Evolutionary conservation across 2,329 filamentous ascomycete species (phyloP).

Genomic region (Colletotrichum eremochloae): DNA sequence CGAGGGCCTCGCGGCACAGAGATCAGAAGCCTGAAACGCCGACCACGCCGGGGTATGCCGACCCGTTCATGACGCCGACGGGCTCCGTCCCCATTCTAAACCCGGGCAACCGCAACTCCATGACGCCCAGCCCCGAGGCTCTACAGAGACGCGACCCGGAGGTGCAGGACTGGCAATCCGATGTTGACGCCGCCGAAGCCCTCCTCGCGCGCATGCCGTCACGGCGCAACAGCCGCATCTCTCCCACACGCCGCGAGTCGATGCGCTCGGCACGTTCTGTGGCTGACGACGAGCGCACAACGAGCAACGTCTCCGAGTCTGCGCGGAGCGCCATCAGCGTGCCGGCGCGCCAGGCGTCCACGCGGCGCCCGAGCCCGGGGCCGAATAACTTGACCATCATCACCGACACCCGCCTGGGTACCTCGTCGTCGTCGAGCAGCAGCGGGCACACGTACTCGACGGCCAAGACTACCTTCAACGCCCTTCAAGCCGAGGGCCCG

Average conservation of each 20-base stretch:
- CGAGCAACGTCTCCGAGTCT: slow-evolving; percentile 69
- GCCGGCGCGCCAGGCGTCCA: slow-evolving; percentile 50
- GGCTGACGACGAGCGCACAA: slow-evolving; percentile 65
- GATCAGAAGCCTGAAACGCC: slow-evolving; percentile 49
- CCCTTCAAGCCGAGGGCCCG: slow-evolving; percentile 67
- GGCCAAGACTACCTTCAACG: slow-evolving; percentile 65
- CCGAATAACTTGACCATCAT: slow-evolving; percentile 43
- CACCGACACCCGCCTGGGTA: slow-evolving; percentile 34
- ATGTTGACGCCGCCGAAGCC: slow-evolving; percentile 67
- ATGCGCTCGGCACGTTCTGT: slow-evolving; percentile 50
- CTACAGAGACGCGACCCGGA: slow-evolving; percentile 59
- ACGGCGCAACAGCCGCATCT: slow-evolving; percentile 50
- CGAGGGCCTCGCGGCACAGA: slow-evolving; percentile 12
- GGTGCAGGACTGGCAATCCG: slow-evolving; percentile 70
- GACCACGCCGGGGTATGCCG: slow-evolving; percentile 55
- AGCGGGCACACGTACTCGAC: slow-evolving; percentile 63
- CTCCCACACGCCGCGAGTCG: slow-evolving; percentile 56
- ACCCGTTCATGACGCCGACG: slow-evolving; percentile 65
- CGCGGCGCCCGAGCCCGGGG: slow-evolving; percentile 26
- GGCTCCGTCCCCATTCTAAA: slow-evolving; percentile 45
- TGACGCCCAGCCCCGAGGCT: slow-evolving; percentile 59
- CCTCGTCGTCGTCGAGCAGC: slow-evolving; percentile 56
- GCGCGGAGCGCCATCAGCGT: slow-evolving; percentile 60
- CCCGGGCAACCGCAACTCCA: slow-evolving; percentile 51
- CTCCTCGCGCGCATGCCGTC: slow-evolving; percentile 61